Percentiles rank a stretch among this genome's conserved stretches.
Conservation (phyloP, 2,329 filamentous ascomycete species). For the Byssoonygena ceratinophila region DNA sequence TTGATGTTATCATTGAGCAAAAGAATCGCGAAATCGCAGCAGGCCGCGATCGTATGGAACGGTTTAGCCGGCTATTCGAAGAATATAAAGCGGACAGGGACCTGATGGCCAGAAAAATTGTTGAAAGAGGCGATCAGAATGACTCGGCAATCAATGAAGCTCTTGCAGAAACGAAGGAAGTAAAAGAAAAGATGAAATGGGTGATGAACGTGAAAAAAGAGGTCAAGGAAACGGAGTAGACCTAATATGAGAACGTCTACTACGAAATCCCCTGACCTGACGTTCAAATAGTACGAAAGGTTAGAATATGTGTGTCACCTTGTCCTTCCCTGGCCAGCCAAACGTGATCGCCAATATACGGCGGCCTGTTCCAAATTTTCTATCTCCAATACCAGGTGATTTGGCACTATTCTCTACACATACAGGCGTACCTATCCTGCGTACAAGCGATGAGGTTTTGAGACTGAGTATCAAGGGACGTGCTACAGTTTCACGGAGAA, state of each 20-base stretch:
- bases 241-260: background rate
- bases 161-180: constrained; percentile 33
- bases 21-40: constrained; percentile 37
- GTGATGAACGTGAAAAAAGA: constrained; percentile 34
- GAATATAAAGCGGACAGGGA: constrained; percentile 36
- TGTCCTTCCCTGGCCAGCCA: background rate
- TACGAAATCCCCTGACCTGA: background rate
- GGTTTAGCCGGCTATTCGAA: constrained; percentile 32
- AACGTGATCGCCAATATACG: no score
- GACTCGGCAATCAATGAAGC: constrained; percentile 29
- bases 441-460: no score
- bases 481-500: no score
- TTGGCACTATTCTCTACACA: no score
- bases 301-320: background rate
- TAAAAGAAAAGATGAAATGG: constrained; percentile 40
- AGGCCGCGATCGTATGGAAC: constrained; percentile 33
- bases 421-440: no score
- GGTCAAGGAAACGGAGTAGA: constrained; percentile 2
- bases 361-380: no score
- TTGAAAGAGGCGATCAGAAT: constrained; percentile 25
- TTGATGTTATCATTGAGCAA: constrained; percentile 39
- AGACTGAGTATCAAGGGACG: no score
- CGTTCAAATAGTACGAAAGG: background rate
- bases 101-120: constrained; percentile 27
- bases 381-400: no score